phyloP scores from a whole-genome alignment of 176 grass and related monocot genomes.

The Thalia dealbata region DNA sequence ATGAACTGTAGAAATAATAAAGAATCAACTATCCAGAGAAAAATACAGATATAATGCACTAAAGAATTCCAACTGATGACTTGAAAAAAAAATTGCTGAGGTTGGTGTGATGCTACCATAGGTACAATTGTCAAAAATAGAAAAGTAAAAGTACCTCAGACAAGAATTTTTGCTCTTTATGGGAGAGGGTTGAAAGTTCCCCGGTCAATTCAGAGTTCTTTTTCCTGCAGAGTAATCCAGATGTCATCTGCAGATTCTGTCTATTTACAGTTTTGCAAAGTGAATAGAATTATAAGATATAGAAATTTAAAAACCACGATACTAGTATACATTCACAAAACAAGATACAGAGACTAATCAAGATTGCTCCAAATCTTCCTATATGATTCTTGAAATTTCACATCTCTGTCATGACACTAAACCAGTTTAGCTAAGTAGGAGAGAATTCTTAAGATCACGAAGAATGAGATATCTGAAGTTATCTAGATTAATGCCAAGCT shows the following conservation, averaged over 20 bases:
- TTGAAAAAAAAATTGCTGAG: neutral
- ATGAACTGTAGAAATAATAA: too few relatives aligned
- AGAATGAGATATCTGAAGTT: neutral
- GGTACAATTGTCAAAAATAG: neutral
- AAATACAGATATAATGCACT: neutral
- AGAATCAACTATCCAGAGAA: too few relatives aligned
- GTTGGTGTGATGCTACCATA: neutral
- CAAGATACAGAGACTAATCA: too few relatives aligned
- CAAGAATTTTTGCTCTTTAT: slow-evolving; percentile 75
- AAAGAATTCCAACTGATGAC: too few relatives aligned
- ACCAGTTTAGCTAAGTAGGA: neutral
- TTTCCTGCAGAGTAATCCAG: slow-evolving; percentile 39
- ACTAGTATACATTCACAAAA: too few relatives aligned
- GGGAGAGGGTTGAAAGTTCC: slow-evolving; percentile 71
- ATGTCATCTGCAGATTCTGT: neutral
- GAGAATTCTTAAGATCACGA: neutral
- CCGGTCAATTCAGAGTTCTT: slow-evolving; percentile 79
- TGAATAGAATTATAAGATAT: neutral
- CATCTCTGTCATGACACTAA: too few relatives aligned
- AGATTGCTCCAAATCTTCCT: too few relatives aligned
- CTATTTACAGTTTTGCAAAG: neutral
- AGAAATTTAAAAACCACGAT: neutral
- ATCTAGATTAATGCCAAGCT: neutral
- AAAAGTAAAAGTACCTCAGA: slow-evolving; percentile 53
- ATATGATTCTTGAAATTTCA: too few relatives aligned